These are phyloP conservation scores for Alternaria tenuissima DNA, from an alignment of 2,329 filamentous ascomycete genomes.

Conservation along the genomic window DNA sequence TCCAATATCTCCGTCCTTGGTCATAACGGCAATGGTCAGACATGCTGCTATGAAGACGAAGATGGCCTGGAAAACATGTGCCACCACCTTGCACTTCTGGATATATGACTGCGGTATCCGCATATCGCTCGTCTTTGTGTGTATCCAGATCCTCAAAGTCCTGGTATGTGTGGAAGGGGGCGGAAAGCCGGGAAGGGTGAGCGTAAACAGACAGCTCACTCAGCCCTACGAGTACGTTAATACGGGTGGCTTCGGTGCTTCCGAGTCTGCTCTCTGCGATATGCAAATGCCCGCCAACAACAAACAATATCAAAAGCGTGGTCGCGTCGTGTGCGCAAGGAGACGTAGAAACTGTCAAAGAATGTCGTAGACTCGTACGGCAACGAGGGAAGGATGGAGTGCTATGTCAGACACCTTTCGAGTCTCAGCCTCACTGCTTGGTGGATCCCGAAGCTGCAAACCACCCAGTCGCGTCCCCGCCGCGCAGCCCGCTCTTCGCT, in stretches of 20 bases:
- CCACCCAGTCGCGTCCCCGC: slow-evolving; percentile 17
- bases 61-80: slow-evolving; percentile 63
- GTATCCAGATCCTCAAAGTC: neutral
- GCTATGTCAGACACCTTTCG: slow-evolving; percentile 5
- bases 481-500: slow-evolving; percentile 9
- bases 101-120: slow-evolving; percentile 56
- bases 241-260: neutral
- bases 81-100: slow-evolving; percentile 64
- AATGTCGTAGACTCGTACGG: neutral
- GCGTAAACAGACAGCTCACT: slow-evolving; percentile 6
- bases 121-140: slow-evolving; percentile 43
- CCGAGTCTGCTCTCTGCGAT: slow-evolving; percentile 2
- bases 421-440: slow-evolving; percentile 29
- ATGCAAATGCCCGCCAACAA: neutral
- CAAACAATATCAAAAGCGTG: neutral
- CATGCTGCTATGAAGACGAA: slow-evolving; percentile 67
- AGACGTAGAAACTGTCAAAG: neutral
- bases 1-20: slow-evolving; percentile 62
- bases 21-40: slow-evolving; percentile 66
- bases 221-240: slow-evolving; percentile 4
- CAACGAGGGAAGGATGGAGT: slow-evolving; percentile 2
- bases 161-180: slow-evolving; percentile 1
- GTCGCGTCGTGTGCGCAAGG: neutral
- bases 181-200: neutral
- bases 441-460: slow-evolving; percentile 12